These are phyloP conservation scores for Brassica juncea DNA, from an alignment of 345 rosid genomes.

Conservation along the genomic window DNA sequence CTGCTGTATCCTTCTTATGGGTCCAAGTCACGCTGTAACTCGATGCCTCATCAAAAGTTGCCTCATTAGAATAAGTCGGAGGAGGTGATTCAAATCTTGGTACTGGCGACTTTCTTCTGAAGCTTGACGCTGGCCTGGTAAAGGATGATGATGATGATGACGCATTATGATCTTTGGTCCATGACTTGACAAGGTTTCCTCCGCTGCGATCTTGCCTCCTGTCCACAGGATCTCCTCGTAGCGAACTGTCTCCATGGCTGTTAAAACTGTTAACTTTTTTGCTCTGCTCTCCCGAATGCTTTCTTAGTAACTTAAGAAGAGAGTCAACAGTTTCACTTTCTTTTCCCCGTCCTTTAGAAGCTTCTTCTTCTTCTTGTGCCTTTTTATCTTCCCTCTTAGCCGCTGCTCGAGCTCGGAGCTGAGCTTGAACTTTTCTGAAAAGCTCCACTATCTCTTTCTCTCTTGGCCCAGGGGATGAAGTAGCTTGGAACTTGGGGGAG, in stretches of 20 bases:
- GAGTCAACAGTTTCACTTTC: slow-evolving; percentile 79
- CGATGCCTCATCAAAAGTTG: slow-evolving; percentile 40
- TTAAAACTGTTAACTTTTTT: slow-evolving; percentile 45
- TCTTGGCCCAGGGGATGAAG: slow-evolving; percentile 69
- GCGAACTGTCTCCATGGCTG: slow-evolving; percentile 36
- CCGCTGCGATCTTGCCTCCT: slow-evolving; percentile 47
- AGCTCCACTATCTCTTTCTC: slow-evolving; percentile 91
- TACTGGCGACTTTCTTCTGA: slow-evolving; percentile 73
- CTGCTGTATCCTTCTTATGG: slow-evolving; percentile 40
- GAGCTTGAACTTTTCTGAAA: slow-evolving; percentile 85
- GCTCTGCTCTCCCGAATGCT: slow-evolving; percentile 71
- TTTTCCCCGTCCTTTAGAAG: slow-evolving; percentile 55
- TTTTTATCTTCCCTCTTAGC: slow-evolving; percentile 64
- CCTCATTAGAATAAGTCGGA: slow-evolving; percentile 52
- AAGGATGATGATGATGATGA: slow-evolving; percentile 52
- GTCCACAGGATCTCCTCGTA: slow-evolving; percentile 22
- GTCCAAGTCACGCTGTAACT: slow-evolving; percentile 42
- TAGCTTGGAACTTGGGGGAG: slow-evolving; percentile 70
- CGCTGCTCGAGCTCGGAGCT: slow-evolving; percentile 82
- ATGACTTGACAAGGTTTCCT: slow-evolving; percentile 25
- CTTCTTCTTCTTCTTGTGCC: slow-evolving; percentile 51
- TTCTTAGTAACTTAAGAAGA: slow-evolving; percentile 76
- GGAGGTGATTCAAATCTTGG: slow-evolving; percentile 57
- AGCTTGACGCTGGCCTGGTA: slow-evolving; percentile 76
- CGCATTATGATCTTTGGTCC: slow-evolving; percentile 40